Evolutionary conservation across 352 stramenopile genomes (phyloP), one percentile per base, ranked within the genome.

Genomic region (Globisporangium cylindrosporum): DNA sequence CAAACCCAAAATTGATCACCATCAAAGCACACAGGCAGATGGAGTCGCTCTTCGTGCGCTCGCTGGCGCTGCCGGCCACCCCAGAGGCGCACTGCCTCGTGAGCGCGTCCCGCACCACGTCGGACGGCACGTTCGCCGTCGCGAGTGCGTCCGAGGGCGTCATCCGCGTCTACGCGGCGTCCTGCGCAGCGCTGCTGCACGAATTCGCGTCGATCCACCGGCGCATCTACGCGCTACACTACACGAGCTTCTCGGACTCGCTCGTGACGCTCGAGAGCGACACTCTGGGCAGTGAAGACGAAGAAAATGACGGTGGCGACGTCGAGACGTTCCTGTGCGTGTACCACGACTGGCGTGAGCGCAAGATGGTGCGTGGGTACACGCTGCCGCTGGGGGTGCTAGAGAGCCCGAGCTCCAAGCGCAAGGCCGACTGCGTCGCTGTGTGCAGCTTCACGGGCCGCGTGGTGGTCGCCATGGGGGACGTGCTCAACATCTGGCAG

Each of bases 191-290:
- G 32, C 70, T 94, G 22, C 72, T 95, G 63, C 88, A 95, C 66
- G 88, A 95, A 69, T 95, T 95, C 67, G 61, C 83, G 46, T 79
- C 84, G 43, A 90, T 95, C 71, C 88, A 95, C 71, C 71, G 69
- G 12, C 82, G 73, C 64, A 72, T 95, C 60, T 78, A 91, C 64
- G 73, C 81, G 49, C 67, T 95, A 70, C 82, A 91, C 63, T 93
- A 94, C 73, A 95, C 88, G 62, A 93, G 84, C 73, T 94, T 95
- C 68, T 93, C 86, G 18, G 88, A 95, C 69, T 91, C 84, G 62
- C 75, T 95, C 43, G 84, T 95, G 70, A 95, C 88, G 57, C 79
- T 95, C 46, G 86, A 95, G 72, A 93, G 86, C 67, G 76, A 90
- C 36, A 59, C 27, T 2, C 25, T 46, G 6, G 62, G 59, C 2